Evolutionary conservation across 2,329 filamentous ascomycete genomes (phyloP).

Genomic region (Fusarium caatingaense): DNA sequence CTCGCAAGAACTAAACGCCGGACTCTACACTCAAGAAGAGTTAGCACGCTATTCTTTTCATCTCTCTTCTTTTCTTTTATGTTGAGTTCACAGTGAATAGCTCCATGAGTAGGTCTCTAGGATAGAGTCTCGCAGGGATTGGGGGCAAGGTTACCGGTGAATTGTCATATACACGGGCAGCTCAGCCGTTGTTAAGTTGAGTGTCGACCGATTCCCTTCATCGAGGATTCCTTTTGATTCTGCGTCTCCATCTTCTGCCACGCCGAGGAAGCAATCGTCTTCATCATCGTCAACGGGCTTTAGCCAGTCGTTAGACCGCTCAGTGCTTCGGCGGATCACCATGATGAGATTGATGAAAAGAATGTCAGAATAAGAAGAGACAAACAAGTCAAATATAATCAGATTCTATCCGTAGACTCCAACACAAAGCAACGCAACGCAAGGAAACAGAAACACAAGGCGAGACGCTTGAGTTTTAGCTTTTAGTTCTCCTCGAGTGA

Average conservation of each 20-base stretch:
- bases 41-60: slow-evolving; percentile 36
- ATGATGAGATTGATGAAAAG: slow-evolving; percentile 8
- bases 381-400: slow-evolving; percentile 1
- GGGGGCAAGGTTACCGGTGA: slow-evolving; percentile 43
- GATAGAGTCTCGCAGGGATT: not conserved
- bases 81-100: not conserved
- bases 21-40: slow-evolving; percentile 44
- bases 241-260: slow-evolving; percentile 42
- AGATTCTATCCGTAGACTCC: not conserved
- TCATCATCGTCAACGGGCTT: slow-evolving; percentile 43
- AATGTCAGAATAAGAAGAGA: not conserved
- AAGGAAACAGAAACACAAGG: slow-evolving; percentile 3
- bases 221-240: slow-evolving; percentile 42
- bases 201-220: slow-evolving; percentile 40
- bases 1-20: slow-evolving; percentile 46
- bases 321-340: slow-evolving; percentile 38
- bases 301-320: slow-evolving; percentile 42
- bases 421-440: not conserved
- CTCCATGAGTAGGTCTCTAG: not conserved
- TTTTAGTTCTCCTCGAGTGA: slow-evolving; percentile 19
- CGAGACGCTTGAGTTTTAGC: slow-evolving; percentile 16
- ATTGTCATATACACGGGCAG: slow-evolving; percentile 47
- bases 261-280: slow-evolving; percentile 43
- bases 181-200: slow-evolving; percentile 38
- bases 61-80: not conserved